These are phyloP conservation scores for Metarhizium humberi DNA, from an alignment of 2,329 filamentous ascomycete species.

Conservation along the genomic window DNA sequence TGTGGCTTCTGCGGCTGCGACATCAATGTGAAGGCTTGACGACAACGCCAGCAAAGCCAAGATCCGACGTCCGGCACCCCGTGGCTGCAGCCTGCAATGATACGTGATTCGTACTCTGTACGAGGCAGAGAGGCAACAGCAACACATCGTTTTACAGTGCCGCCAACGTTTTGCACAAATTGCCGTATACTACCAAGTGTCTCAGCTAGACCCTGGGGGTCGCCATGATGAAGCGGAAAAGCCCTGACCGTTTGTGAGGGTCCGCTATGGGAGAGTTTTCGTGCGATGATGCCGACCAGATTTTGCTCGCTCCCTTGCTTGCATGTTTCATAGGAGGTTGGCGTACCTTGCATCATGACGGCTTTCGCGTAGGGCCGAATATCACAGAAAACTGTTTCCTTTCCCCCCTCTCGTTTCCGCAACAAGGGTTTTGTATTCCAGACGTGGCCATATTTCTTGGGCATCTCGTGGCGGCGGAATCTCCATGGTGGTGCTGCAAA, in stretches of 20 bases:
- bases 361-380: not conserved
- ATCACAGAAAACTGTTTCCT: not conserved
- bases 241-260: not conserved
- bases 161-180: no score
- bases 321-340: not conserved
- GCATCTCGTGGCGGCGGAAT: no score
- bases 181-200: not conserved
- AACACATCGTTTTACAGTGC: no score
- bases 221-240: not conserved
- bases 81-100: not conserved
- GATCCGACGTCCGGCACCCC: not conserved
- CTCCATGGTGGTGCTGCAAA: no score
- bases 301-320: constrained; percentile 3
- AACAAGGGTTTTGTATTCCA: no score
- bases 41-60: not conserved
- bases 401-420: no score
- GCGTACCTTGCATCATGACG: constrained; percentile 5
- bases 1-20: not conserved
- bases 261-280: not conserved
- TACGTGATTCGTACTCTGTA: not conserved
- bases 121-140: not conserved
- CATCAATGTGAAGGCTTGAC: not conserved
- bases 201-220: not conserved
- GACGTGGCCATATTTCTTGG: no score
- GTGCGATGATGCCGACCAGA: not conserved